Base-by-base conservation (phyloP, 1,284 basidiomycete genomes). In the Rhodotorula sp. region DNA sequence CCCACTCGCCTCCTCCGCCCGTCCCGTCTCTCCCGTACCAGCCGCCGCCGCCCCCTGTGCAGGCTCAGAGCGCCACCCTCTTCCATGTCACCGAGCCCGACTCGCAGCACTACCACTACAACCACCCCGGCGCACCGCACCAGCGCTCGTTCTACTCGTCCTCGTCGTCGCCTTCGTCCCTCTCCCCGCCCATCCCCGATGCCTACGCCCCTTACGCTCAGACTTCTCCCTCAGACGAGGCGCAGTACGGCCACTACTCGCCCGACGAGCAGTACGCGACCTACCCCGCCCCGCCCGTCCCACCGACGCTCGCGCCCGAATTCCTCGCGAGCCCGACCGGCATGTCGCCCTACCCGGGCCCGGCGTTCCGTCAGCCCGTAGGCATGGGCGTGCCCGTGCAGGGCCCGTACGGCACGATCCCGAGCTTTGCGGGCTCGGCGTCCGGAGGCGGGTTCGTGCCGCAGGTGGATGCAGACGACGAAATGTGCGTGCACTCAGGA, bases 11-110 rank as follows among this genome's bases (percentile, higher is more conserved):
- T 16, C 63, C 56, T 23, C 64, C 54, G 3, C 46, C 70, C 46
- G 55, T 55, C 58, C 67, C 57, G 3, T 57, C 66, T 7, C 63
- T 68, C 27, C 67, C 71, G 3, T 72, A 69, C 58, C 67, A 61
- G 41, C 55, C 67, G 4, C 67, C 71, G 14, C 71, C 71, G 4
- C 67, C 64, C 2, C 71, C 71, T 48, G 71, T 69, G 42, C 64
- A 68, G 53, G 25, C 60, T 3, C 68, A 70, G 27, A 64, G 61
- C 34, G 58, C 56, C 48, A 10, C 27, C 44, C 49, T 25, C 45
- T 48, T 50, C 64, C 27, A 25, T 42, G 23, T 46, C 50, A 21
- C 34, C 58, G 7, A 41, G 57, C 21, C 45, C 50, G 23, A 23
- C 52, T 42, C 55, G 55, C 34, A 19, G 34, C 12, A 21, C n/a